These are phyloP conservation scores for Microbotryomycetes sp. DNA, from an alignment of 1,284 basidiomycete genomes.

Conservation along the genomic window DNA sequence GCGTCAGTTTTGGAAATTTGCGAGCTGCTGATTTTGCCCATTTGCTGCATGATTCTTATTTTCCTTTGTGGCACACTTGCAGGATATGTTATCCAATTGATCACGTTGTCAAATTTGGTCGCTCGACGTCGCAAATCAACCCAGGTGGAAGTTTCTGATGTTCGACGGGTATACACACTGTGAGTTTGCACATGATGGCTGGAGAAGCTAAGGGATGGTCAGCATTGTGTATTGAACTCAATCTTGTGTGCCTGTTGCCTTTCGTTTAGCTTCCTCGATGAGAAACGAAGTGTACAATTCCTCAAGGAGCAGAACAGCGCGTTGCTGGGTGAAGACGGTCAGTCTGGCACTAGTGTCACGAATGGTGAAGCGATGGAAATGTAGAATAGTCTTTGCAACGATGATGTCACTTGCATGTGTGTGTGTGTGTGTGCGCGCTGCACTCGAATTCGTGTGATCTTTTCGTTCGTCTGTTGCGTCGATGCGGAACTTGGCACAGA, in stretches of 20 bases:
- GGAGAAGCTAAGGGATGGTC: no score
- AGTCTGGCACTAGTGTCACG: constrained; percentile 1
- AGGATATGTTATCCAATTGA: constrained; percentile 47
- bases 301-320: constrained; percentile 56
- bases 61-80: no score
- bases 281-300: constrained; percentile 90
- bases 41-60: no score
- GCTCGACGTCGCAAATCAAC: constrained; percentile 44
- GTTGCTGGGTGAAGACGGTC: constrained; percentile 29
- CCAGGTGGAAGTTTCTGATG: constrained; percentile 45
- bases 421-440: no score
- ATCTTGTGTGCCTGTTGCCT: not conserved
- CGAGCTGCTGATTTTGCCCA: no score
- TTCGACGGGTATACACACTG: constrained; percentile 43
- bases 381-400: not conserved
- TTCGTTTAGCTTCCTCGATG: constrained; percentile 70
- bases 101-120: constrained; percentile 45
- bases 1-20: constrained; percentile 11
- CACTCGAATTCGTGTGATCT: not conserved
- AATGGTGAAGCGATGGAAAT: not conserved
- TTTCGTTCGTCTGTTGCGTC: no score
- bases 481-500: no score
- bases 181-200: constrained; percentile 4
- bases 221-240: not conserved
- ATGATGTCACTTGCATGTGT: no score